Base-by-base conservation (phyloP, 2,329 filamentous ascomycete genomes). In the Colletotrichum noveboracense region DNA sequence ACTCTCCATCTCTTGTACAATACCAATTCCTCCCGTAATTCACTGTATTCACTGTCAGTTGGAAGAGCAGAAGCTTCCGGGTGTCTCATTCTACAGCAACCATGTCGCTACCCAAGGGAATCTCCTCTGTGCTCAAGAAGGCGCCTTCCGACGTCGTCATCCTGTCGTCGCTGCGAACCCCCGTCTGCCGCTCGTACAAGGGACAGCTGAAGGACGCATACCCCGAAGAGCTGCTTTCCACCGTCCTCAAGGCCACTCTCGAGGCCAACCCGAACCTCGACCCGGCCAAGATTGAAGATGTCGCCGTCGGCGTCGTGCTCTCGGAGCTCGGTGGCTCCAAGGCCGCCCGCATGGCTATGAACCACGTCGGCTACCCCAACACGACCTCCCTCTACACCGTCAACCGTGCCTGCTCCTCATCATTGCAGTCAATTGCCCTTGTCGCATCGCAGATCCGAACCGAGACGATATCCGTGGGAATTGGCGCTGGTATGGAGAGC, bases 401-500 rank as follows among this genome's bases (percentile, higher is more conserved):
- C 79, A 98, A 98, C 87, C 91, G 96, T 52, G 96, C 96, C 16
- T 98, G 96, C 85, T 92, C 93, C 18, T 95, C 92, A 8, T 94
- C 93, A 4, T 89, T 98, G 66, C 93, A 95, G 79, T 93, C 94
- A 30, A 93, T 98, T 66, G 93, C 95, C 2, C 87, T 89, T 16
- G 88, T 98, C 5, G 94, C 94, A 7, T 92, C 94, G 73, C 89
- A 93, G 77, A 97, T 98, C 79, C 90, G 92, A n/a, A 88, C 90
- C 0, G 95, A 94, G 2, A 90, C 91, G 79, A 94, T 96, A 67
- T 90, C 93, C 77, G 88, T 90, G 0, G 96, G 95, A 75, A 92
- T 98, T 77, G 96, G 93, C 12, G 96, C 94, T 3, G 96, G 96
- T 34, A 98, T 97, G 94, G 96, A 98, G 90, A 96, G 94, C 86